These are phyloP conservation scores for Xylaria longipes DNA, from an alignment of 495 filamentous ascomycete genomes.

Conservation along the genomic window DNA sequence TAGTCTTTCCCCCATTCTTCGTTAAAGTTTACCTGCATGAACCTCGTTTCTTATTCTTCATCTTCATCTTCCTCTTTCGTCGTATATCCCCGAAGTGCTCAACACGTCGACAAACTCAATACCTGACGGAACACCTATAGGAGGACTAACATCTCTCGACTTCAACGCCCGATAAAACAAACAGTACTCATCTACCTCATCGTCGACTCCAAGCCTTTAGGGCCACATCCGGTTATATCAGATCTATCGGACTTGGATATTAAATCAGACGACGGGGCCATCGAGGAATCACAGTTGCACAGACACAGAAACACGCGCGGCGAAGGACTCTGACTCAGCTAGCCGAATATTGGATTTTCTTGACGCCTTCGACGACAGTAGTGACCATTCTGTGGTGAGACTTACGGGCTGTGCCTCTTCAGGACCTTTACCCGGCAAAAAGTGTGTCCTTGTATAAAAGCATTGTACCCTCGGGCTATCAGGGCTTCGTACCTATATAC, in stretches of 20 bases:
- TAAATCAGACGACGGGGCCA: conserved; percentile 6
- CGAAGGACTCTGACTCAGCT: not conserved
- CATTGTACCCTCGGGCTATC: not conserved
- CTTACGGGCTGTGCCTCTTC: conserved; percentile 31
- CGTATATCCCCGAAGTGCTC: not conserved
- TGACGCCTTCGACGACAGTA: conserved; percentile 8
- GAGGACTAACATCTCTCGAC: not conserved
- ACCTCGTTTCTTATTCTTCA: conserved; percentile 20
- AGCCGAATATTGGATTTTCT: conserved; percentile 6
- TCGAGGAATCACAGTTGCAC: conserved; percentile 10
- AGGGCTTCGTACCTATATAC: conserved; percentile 1
- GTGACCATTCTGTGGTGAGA: conserved; percentile 26
- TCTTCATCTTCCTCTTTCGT: conserved; percentile 7
- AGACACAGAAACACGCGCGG: not conserved
- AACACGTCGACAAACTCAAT: not conserved
- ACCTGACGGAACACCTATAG: not conserved
- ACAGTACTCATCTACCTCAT: not conserved
- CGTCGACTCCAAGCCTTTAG: not conserved
- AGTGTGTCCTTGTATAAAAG: conserved; percentile 32
- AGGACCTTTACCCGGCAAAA: conserved; percentile 37
- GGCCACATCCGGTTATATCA: not conserved
- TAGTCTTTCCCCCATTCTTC: conserved; percentile 8
- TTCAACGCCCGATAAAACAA: not conserved
- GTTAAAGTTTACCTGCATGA: conserved; percentile 19
- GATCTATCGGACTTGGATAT: not conserved